Base-by-base conservation (phyloP, 371 early-diverging fungal species). In the Actinomortierella ambigua region DNA sequence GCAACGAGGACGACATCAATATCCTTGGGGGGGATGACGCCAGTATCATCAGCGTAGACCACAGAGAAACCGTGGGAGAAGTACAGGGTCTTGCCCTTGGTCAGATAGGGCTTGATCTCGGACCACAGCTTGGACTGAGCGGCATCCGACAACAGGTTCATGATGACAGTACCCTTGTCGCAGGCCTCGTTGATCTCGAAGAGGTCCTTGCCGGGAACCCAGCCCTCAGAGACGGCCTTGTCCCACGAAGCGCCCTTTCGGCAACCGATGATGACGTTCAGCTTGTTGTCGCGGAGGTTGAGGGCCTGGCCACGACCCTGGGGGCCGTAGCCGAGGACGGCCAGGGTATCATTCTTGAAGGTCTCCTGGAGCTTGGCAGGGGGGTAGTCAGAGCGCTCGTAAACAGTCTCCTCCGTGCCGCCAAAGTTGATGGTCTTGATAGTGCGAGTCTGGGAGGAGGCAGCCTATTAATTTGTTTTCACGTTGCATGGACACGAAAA, bases 61-160 rank as follows among this genome's bases (percentile, higher is more conserved):
- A 98, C 88, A 63, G 93, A 91, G 84, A 98, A 98, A 64, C 98
- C 98, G 85, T 98, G 97, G 58, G 94, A 93, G 83, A 98, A 98
- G 87, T 95, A 96, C 56, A 98, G 91, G 27, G 97, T 97, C 90
- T 98, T 98, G 77, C 96, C 98, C 68, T 93, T 93, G 69, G 95
- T 96, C 59, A 98, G 76, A 76, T 89, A 86, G 55, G 92, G 91
- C 84, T 91, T 89, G 84, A 98, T 85, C 64, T 88, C 77, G 71
- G 90, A 86, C 98, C 98, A 98, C 69, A 90, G 85, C 57, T 91
- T 91, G 81, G 87, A 94, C 80, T 98, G 98, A 54, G 91, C 95
- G 50, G 98, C 98, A 82, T 98, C 98, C 11, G 96, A 96, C 29
- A 98, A 88, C 63, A 98, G 83, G 91, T 96, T 93, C 91, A 96